Percentiles rank a stretch among this genome's conserved stretches.
phyloP scores from a whole-genome alignment of 2,329 filamentous ascomycete species.

The Didymella lethalis region DNA sequence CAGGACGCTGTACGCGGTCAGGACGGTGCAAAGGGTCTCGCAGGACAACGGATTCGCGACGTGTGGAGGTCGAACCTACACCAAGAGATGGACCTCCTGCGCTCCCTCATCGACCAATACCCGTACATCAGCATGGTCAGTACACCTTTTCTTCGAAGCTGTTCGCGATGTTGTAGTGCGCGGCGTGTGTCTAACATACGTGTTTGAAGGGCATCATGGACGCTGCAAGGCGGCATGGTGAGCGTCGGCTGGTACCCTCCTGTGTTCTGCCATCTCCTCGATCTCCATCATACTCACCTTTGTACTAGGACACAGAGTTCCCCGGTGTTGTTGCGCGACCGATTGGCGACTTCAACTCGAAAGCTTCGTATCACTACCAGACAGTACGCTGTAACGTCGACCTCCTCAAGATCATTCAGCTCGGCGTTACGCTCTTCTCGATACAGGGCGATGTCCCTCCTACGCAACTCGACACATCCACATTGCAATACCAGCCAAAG shows the following conservation, averaged over 20 bases:
- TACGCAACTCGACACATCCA: slow-evolving; percentile 64
- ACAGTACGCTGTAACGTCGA: slow-evolving; percentile 97
- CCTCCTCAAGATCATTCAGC: slow-evolving; percentile 95
- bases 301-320: slow-evolving; percentile 87
- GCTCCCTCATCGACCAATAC: slow-evolving; percentile 86
- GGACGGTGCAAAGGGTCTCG: slow-evolving; percentile 64
- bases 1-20: slow-evolving; percentile 61
- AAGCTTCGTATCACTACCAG: slow-evolving; percentile 98
- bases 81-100: slow-evolving; percentile 86
- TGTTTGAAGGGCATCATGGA: slow-evolving; percentile 21
- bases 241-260: slow-evolving; percentile 18
- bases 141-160: slow-evolving; percentile 21
- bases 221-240: slow-evolving; percentile 11
- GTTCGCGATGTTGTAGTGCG: not conserved
- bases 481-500: slow-evolving; percentile 53
- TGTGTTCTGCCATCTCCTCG: slow-evolving; percentile 1
- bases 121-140: slow-evolving; percentile 97
- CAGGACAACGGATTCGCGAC: slow-evolving; percentile 82
- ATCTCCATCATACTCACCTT: slow-evolving; percentile 26
- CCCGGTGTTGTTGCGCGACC: slow-evolving; percentile 96
- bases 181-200: slow-evolving; percentile 20
- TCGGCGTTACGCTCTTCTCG: slow-evolving; percentile 93
- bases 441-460: slow-evolving; percentile 87
- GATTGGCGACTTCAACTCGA: slow-evolving; percentile 92
- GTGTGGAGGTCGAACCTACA: slow-evolving; percentile 94